Evolutionary conservation across 1,284 basidiomycete genomes (phyloP).

Genomic region (Exobasidium cylindrosporum): DNA sequence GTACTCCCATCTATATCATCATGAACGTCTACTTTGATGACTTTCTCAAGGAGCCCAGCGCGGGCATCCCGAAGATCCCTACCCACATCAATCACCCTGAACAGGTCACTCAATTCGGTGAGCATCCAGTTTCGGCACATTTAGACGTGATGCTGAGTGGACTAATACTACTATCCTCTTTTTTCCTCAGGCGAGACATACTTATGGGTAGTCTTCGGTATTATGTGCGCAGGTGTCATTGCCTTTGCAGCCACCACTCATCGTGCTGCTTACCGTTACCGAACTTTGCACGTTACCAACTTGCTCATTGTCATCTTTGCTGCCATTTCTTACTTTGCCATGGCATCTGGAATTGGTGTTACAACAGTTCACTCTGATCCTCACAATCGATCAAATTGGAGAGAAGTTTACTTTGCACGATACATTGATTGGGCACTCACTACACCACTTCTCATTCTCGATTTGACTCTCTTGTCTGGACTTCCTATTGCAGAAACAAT

Average conservation of each 20-base stretch:
- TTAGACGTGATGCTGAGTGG: background rate
- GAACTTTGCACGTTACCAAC: slow-evolving; percentile 38
- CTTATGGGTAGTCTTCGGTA: slow-evolving; percentile 40
- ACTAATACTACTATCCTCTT: background rate
- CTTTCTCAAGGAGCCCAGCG: slow-evolving; percentile 7
- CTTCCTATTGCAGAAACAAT: slow-evolving; percentile 42
- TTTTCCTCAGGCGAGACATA: slow-evolving; percentile 22
- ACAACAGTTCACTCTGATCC: slow-evolving; percentile 22
- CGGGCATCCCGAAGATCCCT: slow-evolving; percentile 12
- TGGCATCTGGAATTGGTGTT: slow-evolving; percentile 41
- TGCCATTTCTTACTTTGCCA: slow-evolving; percentile 41
- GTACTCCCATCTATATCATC: background rate
- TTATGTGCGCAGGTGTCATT: slow-evolving; percentile 36
- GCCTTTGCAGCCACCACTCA: slow-evolving; percentile 37
- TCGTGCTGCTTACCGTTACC: slow-evolving; percentile 43
- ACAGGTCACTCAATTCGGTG: slow-evolving; percentile 9
- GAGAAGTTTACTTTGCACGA: slow-evolving; percentile 37
- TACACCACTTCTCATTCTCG: slow-evolving; percentile 37
- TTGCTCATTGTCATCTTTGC: slow-evolving; percentile 40
- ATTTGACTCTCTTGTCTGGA: slow-evolving; percentile 40
- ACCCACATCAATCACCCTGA: slow-evolving; percentile 9
- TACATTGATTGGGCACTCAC: slow-evolving; percentile 47
- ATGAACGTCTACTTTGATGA: slow-evolving; percentile 13
- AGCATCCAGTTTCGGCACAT: too few relatives aligned
- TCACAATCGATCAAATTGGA: background rate